These are phyloP conservation scores for Macadamia integrifolia DNA, from an alignment of 164 flowering plant genomes.

Conservation along the genomic window DNA sequence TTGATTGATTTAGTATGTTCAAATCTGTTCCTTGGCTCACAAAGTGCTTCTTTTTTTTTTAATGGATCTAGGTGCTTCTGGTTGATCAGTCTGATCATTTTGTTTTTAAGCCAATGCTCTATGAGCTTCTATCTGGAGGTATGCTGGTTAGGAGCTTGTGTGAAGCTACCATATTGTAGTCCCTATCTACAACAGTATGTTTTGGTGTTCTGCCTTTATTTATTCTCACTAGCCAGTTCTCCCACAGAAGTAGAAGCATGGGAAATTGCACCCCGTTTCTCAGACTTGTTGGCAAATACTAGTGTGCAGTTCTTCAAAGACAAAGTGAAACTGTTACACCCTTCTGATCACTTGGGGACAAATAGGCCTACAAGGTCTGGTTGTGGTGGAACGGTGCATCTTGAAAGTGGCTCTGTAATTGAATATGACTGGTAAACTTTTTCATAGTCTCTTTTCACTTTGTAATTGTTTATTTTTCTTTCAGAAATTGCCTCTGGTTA, in stretches of 20 bases:
- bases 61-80: slow-evolving; percentile 63
- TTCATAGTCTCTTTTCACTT: neutral
- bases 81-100: slow-evolving; percentile 92
- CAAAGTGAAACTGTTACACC: slow-evolving; percentile 58
- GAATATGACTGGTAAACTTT: slow-evolving; percentile 93
- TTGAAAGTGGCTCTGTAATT: slow-evolving; percentile 76
- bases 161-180: neutral
- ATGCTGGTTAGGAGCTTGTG: slow-evolving; percentile 11
- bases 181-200: neutral
- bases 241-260: slow-evolving; percentile 93
- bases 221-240: neutral
- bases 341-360: slow-evolving; percentile 50
- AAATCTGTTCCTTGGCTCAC: neutral
- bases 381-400: slow-evolving; percentile 71
- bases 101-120: slow-evolving; percentile 94
- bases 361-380: slow-evolving; percentile 30
- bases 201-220: neutral
- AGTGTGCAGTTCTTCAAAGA: slow-evolving; percentile 71
- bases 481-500: neutral
- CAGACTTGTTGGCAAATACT: slow-evolving; percentile 73
- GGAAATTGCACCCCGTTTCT: slow-evolving; percentile 97
- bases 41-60: neutral
- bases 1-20: neutral
- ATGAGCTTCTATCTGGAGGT: slow-evolving; percentile 99
- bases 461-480: neutral